Evolutionary conservation across 345 rosid species (phyloP), one percentile per base, ranked within the genome.

Genomic region (Aegle marmelos): DNA sequence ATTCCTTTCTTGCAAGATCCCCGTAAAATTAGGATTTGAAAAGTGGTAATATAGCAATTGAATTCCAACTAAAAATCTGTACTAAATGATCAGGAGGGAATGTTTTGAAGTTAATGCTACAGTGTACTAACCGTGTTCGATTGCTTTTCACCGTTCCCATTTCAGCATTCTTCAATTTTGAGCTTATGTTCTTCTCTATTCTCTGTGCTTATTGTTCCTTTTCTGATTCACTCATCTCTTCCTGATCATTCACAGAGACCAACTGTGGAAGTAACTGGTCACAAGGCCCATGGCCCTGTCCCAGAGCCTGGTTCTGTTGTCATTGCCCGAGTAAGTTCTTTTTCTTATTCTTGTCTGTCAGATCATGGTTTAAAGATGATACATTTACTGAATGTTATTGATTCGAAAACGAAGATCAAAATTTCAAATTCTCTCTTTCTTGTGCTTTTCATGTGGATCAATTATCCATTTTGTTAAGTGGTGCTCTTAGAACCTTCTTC

Each of bases 291-390:
- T 67, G 97, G 94, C 19, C 88, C 86, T 58, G 91, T 95, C 50
- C 99, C 98, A 14, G 96, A 92, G 80, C 86, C 94, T 31, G 97
- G 94, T 67, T 95, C 93, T 72, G 80, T 92, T 82, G 94, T 92
- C 64, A 82, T 92, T 78, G 97, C 92, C 72, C 87, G 97, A 27
- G 99, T 93, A 84, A 82, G 93, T 79, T 64, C 11, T 39, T 34
- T 39, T 48, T 36, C 54, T 53, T 70, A 17, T 70, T 59, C 78
- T 53, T 67, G 25, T 66, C 17, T 33, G 7, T 58, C 5, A 7
- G 31, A 63, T 69, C 45, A 53, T 58, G 10, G 31, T 37, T 63
- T 53, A 16, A 62, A 66, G 64, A 56, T 7, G 25, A 25, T 24
- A 50, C 34, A 6, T 27, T 21, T 2, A 54, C 2, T 64, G n/a